A percentile compares a stretch with the other conserved stretches of the same genome.
Conservation (phyloP, 73 alveolate species). For the Paraurostyla sp. region DNA sequence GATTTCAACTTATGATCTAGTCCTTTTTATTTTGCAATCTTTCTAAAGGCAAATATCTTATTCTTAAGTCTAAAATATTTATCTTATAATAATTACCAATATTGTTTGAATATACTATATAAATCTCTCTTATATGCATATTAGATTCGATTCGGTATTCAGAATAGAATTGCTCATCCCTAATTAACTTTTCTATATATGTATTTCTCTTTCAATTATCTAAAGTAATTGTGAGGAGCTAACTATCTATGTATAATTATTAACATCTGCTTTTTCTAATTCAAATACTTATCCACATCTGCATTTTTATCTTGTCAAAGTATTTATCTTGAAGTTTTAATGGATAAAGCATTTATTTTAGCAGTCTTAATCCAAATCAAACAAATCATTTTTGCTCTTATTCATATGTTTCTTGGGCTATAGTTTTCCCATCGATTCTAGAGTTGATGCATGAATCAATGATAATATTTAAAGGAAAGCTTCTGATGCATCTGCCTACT, state of each 20-base stretch:
- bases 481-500: slow-evolving; percentile 29
- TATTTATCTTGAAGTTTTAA: neutral
- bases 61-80: neutral
- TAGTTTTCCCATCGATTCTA: neutral
- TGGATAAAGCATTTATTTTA: neutral
- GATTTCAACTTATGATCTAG: neutral
- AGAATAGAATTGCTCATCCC: neutral
- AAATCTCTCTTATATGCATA: neutral
- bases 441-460: neutral
- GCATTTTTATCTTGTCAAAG: neutral
- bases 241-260: neutral
- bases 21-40: neutral
- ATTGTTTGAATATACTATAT: neutral
- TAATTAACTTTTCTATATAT: neutral
- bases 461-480: neutral
- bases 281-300: neutral
- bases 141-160: neutral
- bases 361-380: neutral
- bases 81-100: neutral
- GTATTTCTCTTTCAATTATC: neutral
- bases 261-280: neutral
- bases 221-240: neutral
- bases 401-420: neutral
- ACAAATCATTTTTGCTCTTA: neutral
- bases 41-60: neutral